Evolutionary conservation across 768 basidiomycete genomes (phyloP).

Genomic region (Dacryopinax spathularia): DNA sequence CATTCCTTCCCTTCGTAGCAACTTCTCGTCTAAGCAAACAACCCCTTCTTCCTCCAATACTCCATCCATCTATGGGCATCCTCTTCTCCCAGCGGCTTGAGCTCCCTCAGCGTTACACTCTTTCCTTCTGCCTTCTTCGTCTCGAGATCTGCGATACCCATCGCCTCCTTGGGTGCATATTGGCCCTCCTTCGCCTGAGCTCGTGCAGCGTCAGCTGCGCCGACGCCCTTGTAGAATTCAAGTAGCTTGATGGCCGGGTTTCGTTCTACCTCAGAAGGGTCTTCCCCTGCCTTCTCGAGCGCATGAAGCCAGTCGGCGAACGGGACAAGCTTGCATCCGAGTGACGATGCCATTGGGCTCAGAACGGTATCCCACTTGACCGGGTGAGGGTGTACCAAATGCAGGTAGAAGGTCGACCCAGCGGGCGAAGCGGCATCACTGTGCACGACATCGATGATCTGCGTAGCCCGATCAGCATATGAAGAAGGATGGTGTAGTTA

Average conservation of each 20-base stretch:
- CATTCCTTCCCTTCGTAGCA: no score
- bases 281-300: slow-evolving; percentile 3
- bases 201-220: no score
- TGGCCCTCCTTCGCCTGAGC: slow-evolving; percentile 18
- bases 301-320: slow-evolving; percentile 18
- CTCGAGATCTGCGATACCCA: slow-evolving; percentile 9
- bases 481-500: no score
- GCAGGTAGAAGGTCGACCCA: no score
- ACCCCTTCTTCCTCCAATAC: not conserved
- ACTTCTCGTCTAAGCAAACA: no score
- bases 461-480: no score
- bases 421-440: no score
- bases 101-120: slow-evolving; percentile 1
- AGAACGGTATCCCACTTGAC: slow-evolving; percentile 12
- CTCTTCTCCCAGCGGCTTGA: not conserved
- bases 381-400: slow-evolving; percentile 19
- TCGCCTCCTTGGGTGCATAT: not conserved
- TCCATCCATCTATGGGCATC: not conserved
- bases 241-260: slow-evolving; percentile 21
- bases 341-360: slow-evolving; percentile 7
- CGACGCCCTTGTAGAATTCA: slow-evolving; percentile 24
- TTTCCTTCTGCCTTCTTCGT: slow-evolving; percentile 21
- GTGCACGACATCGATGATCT: no score
- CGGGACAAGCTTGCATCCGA: slow-evolving; percentile 18
- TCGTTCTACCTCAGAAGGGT: slow-evolving; percentile 4